Percentiles rank a stretch among this genome's conserved stretches.
These are phyloP conservation scores for Boletus subparvulus DNA, from an alignment of 768 basidiomycete genomes.

Conservation along the genomic window DNA sequence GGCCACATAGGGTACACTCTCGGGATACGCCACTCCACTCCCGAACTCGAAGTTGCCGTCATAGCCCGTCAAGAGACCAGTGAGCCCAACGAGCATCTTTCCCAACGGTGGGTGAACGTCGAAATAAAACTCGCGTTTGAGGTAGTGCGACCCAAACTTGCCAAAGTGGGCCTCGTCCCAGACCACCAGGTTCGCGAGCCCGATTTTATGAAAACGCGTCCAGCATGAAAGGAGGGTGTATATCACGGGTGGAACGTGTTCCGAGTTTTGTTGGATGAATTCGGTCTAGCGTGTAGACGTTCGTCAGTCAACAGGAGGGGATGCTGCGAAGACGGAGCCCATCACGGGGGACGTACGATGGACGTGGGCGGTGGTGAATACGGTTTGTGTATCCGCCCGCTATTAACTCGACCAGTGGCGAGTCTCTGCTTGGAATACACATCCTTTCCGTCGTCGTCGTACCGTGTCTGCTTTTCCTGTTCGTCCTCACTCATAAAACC, in stretches of 20 bases:
- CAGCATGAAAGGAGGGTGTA: constrained; percentile 95
- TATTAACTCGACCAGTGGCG: constrained; percentile 42
- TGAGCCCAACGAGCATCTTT: constrained; percentile 97
- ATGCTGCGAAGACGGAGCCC: constrained; percentile 9
- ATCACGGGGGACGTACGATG: constrained; percentile 41
- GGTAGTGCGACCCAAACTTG: constrained; percentile 97
- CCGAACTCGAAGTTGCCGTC: constrained; percentile 93
- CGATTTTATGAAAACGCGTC: constrained; percentile 93
- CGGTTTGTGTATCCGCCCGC: constrained; percentile 60
- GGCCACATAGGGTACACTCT: constrained; percentile 83
- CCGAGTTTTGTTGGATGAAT: constrained; percentile 76
- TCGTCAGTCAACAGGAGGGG: background rate
- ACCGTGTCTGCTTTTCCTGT: constrained; percentile 35
- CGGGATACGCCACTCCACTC: constrained; percentile 83
- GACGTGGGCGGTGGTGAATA: constrained; percentile 67
- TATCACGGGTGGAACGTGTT: constrained; percentile 72
- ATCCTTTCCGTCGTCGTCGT: constrained; percentile 68
- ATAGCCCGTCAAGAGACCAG: constrained; percentile 88
- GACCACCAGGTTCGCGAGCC: constrained; percentile 79
- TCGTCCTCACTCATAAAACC: constrained; percentile 30
- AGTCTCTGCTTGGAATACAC: constrained; percentile 51
- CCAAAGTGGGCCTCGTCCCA: constrained; percentile 99
- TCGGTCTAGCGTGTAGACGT: constrained; percentile 50
- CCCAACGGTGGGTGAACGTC: constrained; percentile 98
- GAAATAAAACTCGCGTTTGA: constrained; percentile 99